Evolutionary conservation across 129 eudicot genomes (phyloP).

Genomic region (Helichrysum umbraculigerum): DNA sequence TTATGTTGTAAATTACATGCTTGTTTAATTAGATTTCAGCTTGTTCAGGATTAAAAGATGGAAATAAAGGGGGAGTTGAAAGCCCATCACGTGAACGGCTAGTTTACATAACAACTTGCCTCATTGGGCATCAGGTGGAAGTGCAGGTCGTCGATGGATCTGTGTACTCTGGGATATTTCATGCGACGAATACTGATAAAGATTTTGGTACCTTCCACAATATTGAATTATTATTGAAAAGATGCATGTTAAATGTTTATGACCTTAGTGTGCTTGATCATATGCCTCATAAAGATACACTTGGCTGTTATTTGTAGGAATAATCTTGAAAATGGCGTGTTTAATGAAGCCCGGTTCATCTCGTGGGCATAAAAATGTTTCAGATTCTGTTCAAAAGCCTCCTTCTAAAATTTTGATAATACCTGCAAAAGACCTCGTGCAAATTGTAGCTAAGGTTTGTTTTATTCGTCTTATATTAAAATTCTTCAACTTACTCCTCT

Average conservation of each 20-base stretch:
- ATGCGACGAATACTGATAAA: constrained; percentile 63
- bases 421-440: constrained; percentile 75
- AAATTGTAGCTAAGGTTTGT: constrained; percentile 74
- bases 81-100: constrained; percentile 63
- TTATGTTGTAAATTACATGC: background rate
- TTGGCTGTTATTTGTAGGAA: constrained; percentile 44
- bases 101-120: constrained; percentile 69
- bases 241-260: background rate
- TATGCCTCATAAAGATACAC: background rate
- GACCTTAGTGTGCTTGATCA: background rate
- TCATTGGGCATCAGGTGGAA: constrained; percentile 87
- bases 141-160: constrained; percentile 86
- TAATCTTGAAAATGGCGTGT: constrained; percentile 83
- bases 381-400: constrained; percentile 49
- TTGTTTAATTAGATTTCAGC: constrained; percentile 24
- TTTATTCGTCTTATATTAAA: background rate
- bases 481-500: no score
- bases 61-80: constrained; percentile 55
- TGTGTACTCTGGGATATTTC: constrained; percentile 71
- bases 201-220: constrained; percentile 68
- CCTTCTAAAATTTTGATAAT: constrained; percentile 66
- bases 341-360: constrained; percentile 57
- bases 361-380: constrained; percentile 42
- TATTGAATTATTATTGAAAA: background rate
- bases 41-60: constrained; percentile 44